Evolutionary conservation across 441 rosid genomes (phyloP).

Genomic region (Gossypium trilobum): DNA sequence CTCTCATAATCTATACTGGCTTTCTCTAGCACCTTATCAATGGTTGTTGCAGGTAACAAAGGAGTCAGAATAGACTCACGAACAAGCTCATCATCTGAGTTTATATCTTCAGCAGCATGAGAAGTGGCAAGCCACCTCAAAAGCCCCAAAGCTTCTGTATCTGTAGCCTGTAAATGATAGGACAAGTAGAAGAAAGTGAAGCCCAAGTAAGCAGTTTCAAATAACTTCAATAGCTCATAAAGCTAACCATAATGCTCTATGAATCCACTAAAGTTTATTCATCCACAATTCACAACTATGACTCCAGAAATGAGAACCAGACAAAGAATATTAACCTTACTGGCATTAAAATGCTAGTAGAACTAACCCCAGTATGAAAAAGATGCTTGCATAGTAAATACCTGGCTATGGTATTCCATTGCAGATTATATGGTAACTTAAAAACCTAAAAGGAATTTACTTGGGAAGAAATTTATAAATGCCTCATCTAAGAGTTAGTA

Average conservation of each 20-base stretch:
- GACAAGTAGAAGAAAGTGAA: constrained; percentile 2
- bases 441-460: not conserved
- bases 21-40: constrained; percentile 67
- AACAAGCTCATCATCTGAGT: constrained; percentile 92
- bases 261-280: not conserved
- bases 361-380: not conserved
- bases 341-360: not conserved
- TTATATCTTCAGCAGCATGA: constrained; percentile 84
- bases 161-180: constrained; percentile 36
- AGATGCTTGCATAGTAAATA: not conserved
- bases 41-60: constrained; percentile 53
- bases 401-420: not conserved
- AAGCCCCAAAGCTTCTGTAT: constrained; percentile 68
- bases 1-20: constrained; percentile 70
- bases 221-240: not conserved
- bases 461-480: not conserved
- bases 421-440: not conserved
- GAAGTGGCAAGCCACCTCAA: constrained; percentile 89
- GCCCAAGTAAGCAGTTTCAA: constrained; percentile 8
- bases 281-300: not conserved
- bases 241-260: not conserved
- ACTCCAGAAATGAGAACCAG: not conserved
- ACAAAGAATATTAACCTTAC: not conserved
- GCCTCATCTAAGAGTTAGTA: not conserved
- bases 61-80: constrained; percentile 76